These are phyloP conservation scores for Aspergillus asperescens DNA, from an alignment of 495 filamentous ascomycete genomes.

Conservation along the genomic window DNA sequence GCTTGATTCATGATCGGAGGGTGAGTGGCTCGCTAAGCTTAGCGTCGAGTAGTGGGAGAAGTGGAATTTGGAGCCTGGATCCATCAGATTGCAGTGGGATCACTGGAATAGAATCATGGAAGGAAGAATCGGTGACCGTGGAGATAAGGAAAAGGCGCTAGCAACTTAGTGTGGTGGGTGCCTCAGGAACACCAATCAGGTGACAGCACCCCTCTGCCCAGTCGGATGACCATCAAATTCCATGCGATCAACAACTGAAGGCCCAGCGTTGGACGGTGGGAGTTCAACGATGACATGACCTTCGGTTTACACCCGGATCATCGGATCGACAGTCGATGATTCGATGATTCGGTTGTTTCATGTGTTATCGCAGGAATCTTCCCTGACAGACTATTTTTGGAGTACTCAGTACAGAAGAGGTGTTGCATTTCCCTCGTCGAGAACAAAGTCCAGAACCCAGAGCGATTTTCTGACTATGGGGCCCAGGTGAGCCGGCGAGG, in stretches of 20 bases:
- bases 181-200: constrained; percentile 19
- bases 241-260: background rate
- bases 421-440: no score
- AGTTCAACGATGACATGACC: no score
- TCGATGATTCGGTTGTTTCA: background rate
- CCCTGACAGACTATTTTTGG: no score
- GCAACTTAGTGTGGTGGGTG: background rate
- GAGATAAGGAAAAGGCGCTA: background rate
- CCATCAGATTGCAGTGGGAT: no score
- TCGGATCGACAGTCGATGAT: constrained; percentile 8
- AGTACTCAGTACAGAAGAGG: no score
- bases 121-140: background rate
- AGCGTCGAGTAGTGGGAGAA: background rate
- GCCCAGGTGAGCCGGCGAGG: background rate
- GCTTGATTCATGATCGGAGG: background rate
- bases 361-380: no score
- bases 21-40: constrained; percentile 5
- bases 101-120: background rate
- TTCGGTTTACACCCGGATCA: constrained; percentile 11
- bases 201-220: background rate
- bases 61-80: no score
- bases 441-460: background rate
- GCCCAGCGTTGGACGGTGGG: no score
- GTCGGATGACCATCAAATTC: background rate
- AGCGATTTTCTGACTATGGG: background rate